Conservation (phyloP, 805 yeast genomes). For the Zygosaccharomyces lentus region DNA sequence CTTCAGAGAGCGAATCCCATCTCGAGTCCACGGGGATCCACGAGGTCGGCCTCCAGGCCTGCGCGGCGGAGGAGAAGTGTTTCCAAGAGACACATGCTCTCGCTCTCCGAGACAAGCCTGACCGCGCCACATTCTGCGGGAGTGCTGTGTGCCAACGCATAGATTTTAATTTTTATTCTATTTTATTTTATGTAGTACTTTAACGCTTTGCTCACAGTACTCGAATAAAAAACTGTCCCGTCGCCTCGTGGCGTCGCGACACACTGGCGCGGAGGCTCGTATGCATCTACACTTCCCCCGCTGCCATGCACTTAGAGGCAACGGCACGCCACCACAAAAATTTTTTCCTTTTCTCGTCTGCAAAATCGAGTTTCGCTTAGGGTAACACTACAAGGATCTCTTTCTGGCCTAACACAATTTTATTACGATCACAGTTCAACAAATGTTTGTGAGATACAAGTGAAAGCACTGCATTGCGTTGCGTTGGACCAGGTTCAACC, state of each 20-base stretch:
- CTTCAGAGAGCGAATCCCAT: not conserved
- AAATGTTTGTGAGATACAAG: not conserved
- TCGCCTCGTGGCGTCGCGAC: not conserved
- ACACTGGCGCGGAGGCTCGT: not conserved
- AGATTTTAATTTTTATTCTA: not conserved
- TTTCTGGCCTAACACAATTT: not conserved
- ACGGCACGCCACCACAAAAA: not conserved
- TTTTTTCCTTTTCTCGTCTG: not conserved
- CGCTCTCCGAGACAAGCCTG: not conserved
- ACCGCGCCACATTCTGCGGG: not conserved
- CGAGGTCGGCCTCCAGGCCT: not conserved
- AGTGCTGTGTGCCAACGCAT: constrained; percentile 1
- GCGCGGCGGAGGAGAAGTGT: not conserved
- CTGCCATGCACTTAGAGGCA: not conserved
- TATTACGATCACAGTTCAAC: not conserved
- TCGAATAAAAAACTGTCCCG: not conserved
- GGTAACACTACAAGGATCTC: not conserved
- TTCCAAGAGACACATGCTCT: not conserved
- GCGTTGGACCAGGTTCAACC: not conserved
- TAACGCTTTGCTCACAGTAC: not conserved
- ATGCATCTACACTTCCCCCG: not conserved
- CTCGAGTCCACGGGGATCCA: not conserved
- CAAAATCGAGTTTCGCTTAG: not conserved
- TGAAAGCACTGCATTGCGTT: not conserved
- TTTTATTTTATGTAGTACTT: not conserved